Evolutionary conservation across 371 early-diverging fungal genomes (phyloP).

Genomic region (Actinomortierella wolfii): DNA sequence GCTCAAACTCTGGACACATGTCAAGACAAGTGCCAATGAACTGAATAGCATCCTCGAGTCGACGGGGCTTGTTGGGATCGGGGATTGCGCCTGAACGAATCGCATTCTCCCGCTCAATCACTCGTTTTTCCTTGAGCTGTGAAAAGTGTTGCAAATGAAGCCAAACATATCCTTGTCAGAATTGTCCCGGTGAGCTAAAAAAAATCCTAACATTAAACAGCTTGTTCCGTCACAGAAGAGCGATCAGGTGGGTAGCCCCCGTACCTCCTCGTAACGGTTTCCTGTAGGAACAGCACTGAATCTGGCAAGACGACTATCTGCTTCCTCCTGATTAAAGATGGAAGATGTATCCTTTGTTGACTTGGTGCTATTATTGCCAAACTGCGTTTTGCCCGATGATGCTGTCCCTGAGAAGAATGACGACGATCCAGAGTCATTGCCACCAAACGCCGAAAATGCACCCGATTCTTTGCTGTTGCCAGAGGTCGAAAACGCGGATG

Average conservation of each 20-base stretch:
- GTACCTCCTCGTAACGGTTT: constrained; percentile 33
- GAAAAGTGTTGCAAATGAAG: too few species aligned
- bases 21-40: constrained; percentile 82
- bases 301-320: constrained; percentile 35
- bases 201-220: neutral
- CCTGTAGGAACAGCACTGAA: constrained; percentile 26
- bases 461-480: constrained; percentile 1
- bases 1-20: constrained; percentile 93
- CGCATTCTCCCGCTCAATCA: constrained; percentile 51
- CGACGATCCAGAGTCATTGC: neutral
- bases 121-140: constrained; percentile 53
- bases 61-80: constrained; percentile 59
- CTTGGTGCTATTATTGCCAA: neutral
- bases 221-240: neutral
- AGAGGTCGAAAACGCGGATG: neutral
- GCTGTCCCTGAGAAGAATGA: neutral
- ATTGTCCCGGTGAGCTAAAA: neutral
- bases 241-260: neutral
- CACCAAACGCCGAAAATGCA: constrained; percentile 9
- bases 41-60: constrained; percentile 68
- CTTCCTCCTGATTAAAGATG: constrained; percentile 6
- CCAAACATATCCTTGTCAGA: neutral
- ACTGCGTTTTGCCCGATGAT: too few species aligned
- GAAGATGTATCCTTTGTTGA: neutral
- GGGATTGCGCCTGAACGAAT: constrained; percentile 58